These are phyloP conservation scores for Xylaria sp. DNA, from an alignment of 495 filamentous ascomycete genomes.

Conservation along the genomic window DNA sequence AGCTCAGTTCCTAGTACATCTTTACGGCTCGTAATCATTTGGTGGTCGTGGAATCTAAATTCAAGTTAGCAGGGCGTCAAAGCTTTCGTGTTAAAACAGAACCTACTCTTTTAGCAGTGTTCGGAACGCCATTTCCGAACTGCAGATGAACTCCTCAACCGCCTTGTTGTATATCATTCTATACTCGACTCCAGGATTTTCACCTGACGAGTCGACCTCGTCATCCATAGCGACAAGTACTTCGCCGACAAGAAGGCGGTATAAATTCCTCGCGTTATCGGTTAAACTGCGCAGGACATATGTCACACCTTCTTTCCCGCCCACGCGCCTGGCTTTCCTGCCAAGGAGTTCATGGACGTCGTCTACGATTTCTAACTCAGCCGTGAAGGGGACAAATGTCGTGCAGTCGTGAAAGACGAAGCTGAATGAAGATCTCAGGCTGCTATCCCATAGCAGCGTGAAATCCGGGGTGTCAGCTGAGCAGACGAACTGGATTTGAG, in stretches of 20 bases:
- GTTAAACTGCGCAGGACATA: conserved; percentile 90
- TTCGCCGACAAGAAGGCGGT: conserved; percentile 82
- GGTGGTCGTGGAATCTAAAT: conserved; percentile 87
- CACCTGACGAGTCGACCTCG: conserved; percentile 49
- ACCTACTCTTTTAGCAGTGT: conserved; percentile 88
- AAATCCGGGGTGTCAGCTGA: conserved; percentile 89
- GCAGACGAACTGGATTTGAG: conserved; percentile 75
- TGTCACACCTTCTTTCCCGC: conserved; percentile 89
- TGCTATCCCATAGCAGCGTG: conserved; percentile 87
- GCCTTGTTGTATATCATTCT: conserved; percentile 91
- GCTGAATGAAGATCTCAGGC: conserved; percentile 76
- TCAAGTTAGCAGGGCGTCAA: conserved; percentile 34
- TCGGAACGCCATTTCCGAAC: conserved; percentile 93
- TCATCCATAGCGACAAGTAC: conserved; percentile 74
- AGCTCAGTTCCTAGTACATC: conserved; percentile 85
- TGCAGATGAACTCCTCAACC: conserved; percentile 94
- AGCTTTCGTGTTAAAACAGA: conserved; percentile 8
- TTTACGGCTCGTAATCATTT: conserved; percentile 89
- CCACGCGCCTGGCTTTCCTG: conserved; percentile 78
- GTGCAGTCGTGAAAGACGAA: conserved; percentile 94
- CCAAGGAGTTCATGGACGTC: conserved; percentile 87
- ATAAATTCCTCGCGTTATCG: conserved; percentile 88
- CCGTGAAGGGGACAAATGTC: conserved; percentile 78
- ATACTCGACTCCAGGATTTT: conserved; percentile 81
- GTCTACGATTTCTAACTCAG: conserved; percentile 80